Percentiles rank a stretch among this genome's conserved stretches.
Evolutionary conservation across 352 stramenopile species (phyloP).

Genomic region (Pilasporangium apinafurcum): DNA sequence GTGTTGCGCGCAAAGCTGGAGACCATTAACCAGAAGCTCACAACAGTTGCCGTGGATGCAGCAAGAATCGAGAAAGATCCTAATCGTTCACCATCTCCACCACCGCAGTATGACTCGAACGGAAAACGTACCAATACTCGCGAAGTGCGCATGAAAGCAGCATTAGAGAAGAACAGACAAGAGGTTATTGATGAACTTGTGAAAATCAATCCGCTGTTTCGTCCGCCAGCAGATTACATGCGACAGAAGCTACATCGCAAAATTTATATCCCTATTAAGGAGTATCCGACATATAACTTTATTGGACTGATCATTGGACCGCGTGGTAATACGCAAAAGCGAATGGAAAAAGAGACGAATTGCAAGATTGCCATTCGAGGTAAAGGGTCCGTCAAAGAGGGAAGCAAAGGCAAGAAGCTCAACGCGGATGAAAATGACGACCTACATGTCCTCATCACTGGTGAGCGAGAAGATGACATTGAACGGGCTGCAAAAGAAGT

Average conservation of each 20-base stretch:
- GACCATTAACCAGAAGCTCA: conserved; percentile 59
- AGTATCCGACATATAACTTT: conserved; percentile 99
- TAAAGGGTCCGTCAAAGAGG: conserved; percentile 96
- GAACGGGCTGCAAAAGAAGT: conserved; percentile 86
- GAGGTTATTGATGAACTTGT: conserved; percentile 95
- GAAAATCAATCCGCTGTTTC: conserved; percentile 91
- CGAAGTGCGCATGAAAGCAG: conserved; percentile 91
- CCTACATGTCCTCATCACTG: conserved; percentile 93
- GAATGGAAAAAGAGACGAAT: conserved; percentile 97
- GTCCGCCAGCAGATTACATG: conserved; percentile 82
- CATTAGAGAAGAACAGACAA: conserved; percentile 86
- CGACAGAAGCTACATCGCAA: conserved; percentile 93
- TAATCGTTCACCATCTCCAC: conserved; percentile 87
- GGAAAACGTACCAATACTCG: conserved; percentile 97
- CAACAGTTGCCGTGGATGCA: conserved; percentile 78
- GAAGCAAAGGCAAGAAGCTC: conserved; percentile 90
- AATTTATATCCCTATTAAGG: conserved; percentile 96
- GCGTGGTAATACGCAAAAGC: conserved; percentile 98
- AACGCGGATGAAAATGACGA: conserved; percentile 95
- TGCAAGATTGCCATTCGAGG: conserved; percentile 99
- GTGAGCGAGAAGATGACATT: conserved; percentile 85
- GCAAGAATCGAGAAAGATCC: conserved; percentile 80
- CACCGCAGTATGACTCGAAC: conserved; percentile 94
- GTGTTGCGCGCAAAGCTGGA: conserved; percentile 71
- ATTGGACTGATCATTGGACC: conserved; percentile 99